These are phyloP conservation scores for Stellera chamaejasme DNA, from an alignment of 345 rosid species.

Conservation along the genomic window DNA sequence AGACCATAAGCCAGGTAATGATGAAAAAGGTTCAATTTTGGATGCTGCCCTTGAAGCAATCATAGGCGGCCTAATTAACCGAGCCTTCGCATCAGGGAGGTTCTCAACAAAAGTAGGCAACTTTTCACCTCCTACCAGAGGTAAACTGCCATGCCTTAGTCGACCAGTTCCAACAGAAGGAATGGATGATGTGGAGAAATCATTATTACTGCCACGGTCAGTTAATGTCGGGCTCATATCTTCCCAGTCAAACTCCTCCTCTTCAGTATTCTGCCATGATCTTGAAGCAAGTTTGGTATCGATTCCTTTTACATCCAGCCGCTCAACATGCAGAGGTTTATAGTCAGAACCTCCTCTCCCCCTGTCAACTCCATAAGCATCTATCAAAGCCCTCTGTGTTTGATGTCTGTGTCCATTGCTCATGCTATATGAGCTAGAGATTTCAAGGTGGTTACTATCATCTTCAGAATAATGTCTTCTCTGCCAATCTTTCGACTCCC, in stretches of 20 bases:
- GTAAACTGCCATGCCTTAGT: slow-evolving; percentile 36
- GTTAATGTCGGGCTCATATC: slow-evolving; percentile 90
- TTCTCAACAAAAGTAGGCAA: slow-evolving; percentile 30
- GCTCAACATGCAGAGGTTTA: slow-evolving; percentile 38
- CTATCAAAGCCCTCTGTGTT: slow-evolving; percentile 85
- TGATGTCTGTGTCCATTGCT: slow-evolving; percentile 53
- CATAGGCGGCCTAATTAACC: slow-evolving; percentile 28
- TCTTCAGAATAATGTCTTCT: slow-evolving; percentile 44
- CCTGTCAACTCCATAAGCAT: slow-evolving; percentile 92
- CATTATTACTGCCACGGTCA: slow-evolving; percentile 46
- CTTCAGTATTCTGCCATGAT: slow-evolving; percentile 98
- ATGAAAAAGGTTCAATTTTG: slow-evolving; percentile 26
- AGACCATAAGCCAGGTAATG: slow-evolving; percentile 45
- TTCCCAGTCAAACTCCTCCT: slow-evolving; percentile 99
- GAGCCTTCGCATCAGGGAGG: slow-evolving; percentile 35
- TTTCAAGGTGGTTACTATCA: slow-evolving; percentile 25
- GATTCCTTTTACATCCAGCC: slow-evolving; percentile 43
- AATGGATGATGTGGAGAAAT: slow-evolving; percentile 37
- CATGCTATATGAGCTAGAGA: slow-evolving; percentile 26
- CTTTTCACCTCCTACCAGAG: slow-evolving; percentile 35
- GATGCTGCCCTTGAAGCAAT: slow-evolving; percentile 35
- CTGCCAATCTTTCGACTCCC: slow-evolving; percentile 49
- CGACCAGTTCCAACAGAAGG: slow-evolving; percentile 36
- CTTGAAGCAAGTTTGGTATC: slow-evolving; percentile 41
- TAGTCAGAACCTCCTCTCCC: slow-evolving; percentile 36